phyloP scores from a whole-genome alignment of 306 rosid species.

The Cercis canadensis region DNA sequence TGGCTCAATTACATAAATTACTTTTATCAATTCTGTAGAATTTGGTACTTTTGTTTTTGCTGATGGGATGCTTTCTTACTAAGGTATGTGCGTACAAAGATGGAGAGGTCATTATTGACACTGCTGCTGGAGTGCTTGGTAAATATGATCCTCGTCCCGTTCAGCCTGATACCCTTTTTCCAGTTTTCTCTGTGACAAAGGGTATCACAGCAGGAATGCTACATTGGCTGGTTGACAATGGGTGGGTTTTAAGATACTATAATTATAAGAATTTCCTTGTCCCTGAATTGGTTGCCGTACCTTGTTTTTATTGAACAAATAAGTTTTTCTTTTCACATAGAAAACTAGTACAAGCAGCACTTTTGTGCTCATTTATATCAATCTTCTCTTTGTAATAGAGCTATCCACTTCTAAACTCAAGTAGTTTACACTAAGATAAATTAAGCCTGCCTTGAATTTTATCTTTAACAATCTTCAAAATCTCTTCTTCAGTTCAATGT shows the following conservation, averaged over 20 bases:
- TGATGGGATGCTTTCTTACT: conserved; percentile 35
- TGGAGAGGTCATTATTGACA: conserved; percentile 92
- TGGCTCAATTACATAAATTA: too few relatives aligned
- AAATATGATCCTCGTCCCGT: conserved; percentile 99
- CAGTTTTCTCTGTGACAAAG: conserved; percentile 93
- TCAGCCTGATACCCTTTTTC: conserved; percentile 90
- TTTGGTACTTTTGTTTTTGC: background rate
- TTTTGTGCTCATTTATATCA: too few relatives aligned
- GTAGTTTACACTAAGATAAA: too few relatives aligned
- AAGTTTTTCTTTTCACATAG: conserved; percentile 20
- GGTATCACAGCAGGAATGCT: conserved; percentile 94
- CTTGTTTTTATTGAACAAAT: conserved; percentile 10
- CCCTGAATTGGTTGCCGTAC: conserved; percentile 24
- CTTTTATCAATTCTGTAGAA: too few relatives aligned
- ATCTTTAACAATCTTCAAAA: too few relatives aligned
- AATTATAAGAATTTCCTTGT: conserved; percentile 7
- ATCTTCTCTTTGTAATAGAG: too few relatives aligned
- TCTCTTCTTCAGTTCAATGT: too few relatives aligned
- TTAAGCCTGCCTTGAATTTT: too few relatives aligned
- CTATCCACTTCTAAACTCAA: too few relatives aligned
- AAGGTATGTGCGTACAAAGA: conserved; percentile 99
- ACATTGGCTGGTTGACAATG: conserved; percentile 95
- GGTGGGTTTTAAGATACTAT: conserved; percentile 55
- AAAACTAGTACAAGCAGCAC: conserved; percentile 13
- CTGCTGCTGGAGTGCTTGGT: conserved; percentile 98